Conservation (phyloP, 2,329 filamentous ascomycete genomes). For the Aspergillus sp. region DNA sequence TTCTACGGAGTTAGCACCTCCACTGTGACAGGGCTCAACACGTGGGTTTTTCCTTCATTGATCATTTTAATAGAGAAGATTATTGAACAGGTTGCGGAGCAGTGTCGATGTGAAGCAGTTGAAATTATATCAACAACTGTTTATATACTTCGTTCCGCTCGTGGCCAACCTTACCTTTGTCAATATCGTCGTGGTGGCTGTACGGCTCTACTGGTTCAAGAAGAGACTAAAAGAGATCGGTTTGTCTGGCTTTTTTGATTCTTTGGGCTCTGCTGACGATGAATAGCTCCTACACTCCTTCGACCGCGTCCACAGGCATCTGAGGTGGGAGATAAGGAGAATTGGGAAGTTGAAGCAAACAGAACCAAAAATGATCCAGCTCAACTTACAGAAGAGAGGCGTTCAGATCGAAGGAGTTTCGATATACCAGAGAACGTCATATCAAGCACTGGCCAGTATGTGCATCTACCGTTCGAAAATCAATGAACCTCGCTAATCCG, state of each 20-base stretch:
- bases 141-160: slow-evolving; percentile 68
- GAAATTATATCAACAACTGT: slow-evolving; percentile 67
- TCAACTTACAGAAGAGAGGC: slow-evolving; percentile 13
- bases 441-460: no score
- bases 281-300: slow-evolving; percentile 64
- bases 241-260: no score
- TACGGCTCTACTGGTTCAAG: slow-evolving; percentile 97
- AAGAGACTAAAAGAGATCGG: slow-evolving; percentile 84
- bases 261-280: slow-evolving; percentile 27
- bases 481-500: slow-evolving; percentile 4
- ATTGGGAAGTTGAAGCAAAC: slow-evolving; percentile 30
- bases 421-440: no score
- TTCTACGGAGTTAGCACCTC: slow-evolving; percentile 81
- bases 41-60: slow-evolving; percentile 26
- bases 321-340: slow-evolving; percentile 43
- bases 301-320: slow-evolving; percentile 59
- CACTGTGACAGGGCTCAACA: slow-evolving; percentile 92
- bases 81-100: no score
- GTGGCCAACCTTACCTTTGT: slow-evolving; percentile 79
- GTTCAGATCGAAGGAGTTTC: no score
- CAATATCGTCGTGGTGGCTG: slow-evolving; percentile 80
- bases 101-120: slow-evolving; percentile 57
- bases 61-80: no score
- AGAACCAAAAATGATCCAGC: slow-evolving; percentile 14
- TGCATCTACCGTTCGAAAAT: slow-evolving; percentile 9